Conservation (phyloP, 305 asterid species). For the Ajuga reptans region DNA sequence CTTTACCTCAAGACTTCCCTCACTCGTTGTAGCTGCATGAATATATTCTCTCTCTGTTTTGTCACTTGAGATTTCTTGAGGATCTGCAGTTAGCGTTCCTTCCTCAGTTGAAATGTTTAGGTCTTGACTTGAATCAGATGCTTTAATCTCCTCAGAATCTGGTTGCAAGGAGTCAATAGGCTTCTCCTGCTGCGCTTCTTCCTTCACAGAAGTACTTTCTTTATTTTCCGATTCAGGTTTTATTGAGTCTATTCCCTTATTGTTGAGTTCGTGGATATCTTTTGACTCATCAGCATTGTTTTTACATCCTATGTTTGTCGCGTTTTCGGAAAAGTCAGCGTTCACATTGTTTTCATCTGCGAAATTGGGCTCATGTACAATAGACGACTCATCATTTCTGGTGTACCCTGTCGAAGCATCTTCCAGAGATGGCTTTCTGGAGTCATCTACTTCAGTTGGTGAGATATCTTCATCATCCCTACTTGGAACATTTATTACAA, state of each 20-base stretch:
- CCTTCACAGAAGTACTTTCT: constrained; percentile 11
- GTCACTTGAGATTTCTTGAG: constrained; percentile 22
- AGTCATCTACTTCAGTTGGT: not conserved
- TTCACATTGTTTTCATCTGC: not conserved
- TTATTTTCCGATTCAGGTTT: constrained; percentile 13
- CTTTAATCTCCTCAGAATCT: constrained; percentile 10
- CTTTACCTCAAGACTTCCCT: constrained; percentile 9
- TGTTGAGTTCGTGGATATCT: not conserved
- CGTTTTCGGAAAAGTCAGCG: constrained; percentile 17
- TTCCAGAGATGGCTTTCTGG: not conserved
- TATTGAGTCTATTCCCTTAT: constrained; percentile 6
- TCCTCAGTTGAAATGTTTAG: constrained; percentile 9
- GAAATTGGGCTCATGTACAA: constrained; percentile 1
- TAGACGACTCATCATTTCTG: not conserved
- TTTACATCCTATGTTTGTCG: constrained; percentile 8
- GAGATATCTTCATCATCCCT: not conserved
- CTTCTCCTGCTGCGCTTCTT: not conserved
- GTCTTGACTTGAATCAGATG: constrained; percentile 18
- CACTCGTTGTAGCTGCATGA: constrained; percentile 5
- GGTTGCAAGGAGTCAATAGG: not conserved
- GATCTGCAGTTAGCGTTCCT: not conserved
- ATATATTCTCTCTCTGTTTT: constrained; percentile 2
- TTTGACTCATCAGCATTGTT: constrained; percentile 13
- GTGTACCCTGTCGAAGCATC: constrained; percentile 15
- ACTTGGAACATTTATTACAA: too few relatives aligned